Evolutionary conservation across 1,284 basidiomycete species (phyloP).

Genomic region (Rhodotorula sp.): DNA sequence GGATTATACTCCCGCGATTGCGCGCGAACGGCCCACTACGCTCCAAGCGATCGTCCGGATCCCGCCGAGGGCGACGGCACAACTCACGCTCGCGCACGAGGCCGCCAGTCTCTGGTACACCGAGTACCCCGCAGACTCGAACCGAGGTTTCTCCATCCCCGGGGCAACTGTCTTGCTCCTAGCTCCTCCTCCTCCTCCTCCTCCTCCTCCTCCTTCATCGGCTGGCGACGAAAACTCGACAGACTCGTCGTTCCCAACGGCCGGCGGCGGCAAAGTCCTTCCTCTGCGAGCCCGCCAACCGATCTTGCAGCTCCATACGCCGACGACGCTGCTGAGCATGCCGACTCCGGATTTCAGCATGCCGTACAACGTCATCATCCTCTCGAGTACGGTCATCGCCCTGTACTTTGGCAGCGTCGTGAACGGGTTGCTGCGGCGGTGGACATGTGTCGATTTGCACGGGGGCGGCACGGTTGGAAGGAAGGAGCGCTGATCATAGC

Average conservation of each 20-base stretch:
- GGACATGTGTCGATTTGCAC: conserved; percentile 55
- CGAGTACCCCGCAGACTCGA: conserved; percentile 93
- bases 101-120: conserved; percentile 89
- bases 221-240: conserved; percentile 60
- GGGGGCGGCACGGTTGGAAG: not conserved
- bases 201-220: conserved; percentile 56
- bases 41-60: conserved; percentile 70
- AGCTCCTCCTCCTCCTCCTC: conserved; percentile 7
- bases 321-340: conserved; percentile 77
- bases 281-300: conserved; percentile 32
- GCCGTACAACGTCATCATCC: conserved; percentile 99
- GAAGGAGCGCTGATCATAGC: not conserved
- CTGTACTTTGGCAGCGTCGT: conserved; percentile 90
- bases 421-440: conserved; percentile 77
- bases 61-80: conserved; percentile 64
- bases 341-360: conserved; percentile 98
- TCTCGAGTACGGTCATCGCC: conserved; percentile 85
- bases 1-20: conserved; percentile 65
- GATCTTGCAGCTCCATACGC: conserved; percentile 65
- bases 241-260: too few relatives aligned
- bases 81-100: conserved; percentile 69
- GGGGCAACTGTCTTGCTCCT: conserved; percentile 60
- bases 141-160: conserved; percentile 88
- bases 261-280: too few relatives aligned
- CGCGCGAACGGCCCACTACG: conserved; percentile 67